These are phyloP conservation scores for Penicillium cosmopolitanum DNA, from an alignment of 495 filamentous ascomycete species.

Conservation along the genomic window DNA sequence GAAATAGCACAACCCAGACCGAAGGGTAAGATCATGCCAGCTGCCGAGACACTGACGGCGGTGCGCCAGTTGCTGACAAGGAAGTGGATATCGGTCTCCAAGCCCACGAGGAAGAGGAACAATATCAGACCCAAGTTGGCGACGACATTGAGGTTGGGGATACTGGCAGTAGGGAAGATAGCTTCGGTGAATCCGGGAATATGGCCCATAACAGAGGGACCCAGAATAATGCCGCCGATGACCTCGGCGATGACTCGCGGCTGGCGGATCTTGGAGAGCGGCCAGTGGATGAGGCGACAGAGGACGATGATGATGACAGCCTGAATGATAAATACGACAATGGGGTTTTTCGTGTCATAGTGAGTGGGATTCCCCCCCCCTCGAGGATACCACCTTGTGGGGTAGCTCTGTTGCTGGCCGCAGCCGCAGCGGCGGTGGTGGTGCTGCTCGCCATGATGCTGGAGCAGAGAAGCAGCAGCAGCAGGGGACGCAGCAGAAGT, in stretches of 20 bases:
- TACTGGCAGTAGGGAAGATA: conserved; percentile 76
- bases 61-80: conserved; percentile 85
- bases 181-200: conserved; percentile 78
- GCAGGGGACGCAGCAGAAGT: not conserved
- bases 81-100: conserved; percentile 91
- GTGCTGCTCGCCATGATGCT: conserved; percentile 20
- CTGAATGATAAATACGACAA: conserved; percentile 95
- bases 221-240: conserved; percentile 87
- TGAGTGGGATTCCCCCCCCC: conserved; percentile 70
- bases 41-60: conserved; percentile 78
- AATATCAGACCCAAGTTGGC: conserved; percentile 90
- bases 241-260: conserved; percentile 96
- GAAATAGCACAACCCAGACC: conserved; percentile 75
- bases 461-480: not conserved
- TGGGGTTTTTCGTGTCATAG: conserved; percentile 81
- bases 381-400: conserved; percentile 67
- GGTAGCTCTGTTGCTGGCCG: conserved; percentile 15
- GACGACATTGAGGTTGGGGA: conserved; percentile 76
- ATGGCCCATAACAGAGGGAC: conserved; percentile 82
- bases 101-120: conserved; percentile 89
- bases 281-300: conserved; percentile 81
- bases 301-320: conserved; percentile 88
- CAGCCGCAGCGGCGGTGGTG: conserved; percentile 9
- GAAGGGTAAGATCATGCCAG: conserved; percentile 83
- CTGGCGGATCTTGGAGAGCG: conserved; percentile 84